Conservation (phyloP, 768 basidiomycete genomes). For the Lentinula detonsa region DNA sequence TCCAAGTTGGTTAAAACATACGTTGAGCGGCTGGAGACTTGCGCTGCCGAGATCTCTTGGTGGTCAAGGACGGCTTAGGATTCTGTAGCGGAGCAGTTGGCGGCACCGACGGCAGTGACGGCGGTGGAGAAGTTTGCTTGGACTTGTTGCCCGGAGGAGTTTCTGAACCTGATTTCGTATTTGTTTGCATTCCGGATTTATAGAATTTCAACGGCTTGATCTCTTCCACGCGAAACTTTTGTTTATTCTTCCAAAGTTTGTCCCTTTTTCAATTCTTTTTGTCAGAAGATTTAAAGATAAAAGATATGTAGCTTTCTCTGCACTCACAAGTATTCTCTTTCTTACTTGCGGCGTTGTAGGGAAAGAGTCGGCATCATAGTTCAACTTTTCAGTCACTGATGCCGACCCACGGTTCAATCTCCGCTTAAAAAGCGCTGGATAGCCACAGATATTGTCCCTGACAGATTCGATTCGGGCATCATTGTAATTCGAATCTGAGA, state of each 20-base stretch:
- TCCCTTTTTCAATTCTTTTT: background rate
- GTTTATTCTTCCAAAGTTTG: background rate
- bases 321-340: background rate
- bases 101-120: conserved; percentile 31
- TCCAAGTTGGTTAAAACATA: conserved; percentile 16
- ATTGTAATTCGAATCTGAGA: background rate
- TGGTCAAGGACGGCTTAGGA: conserved; percentile 36
- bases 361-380: background rate
- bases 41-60: conserved; percentile 52
- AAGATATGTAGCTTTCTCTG: background rate
- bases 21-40: conserved; percentile 30
- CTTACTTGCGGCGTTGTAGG: background rate
- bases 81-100: conserved; percentile 33
- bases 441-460: background rate
- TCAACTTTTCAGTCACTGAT: background rate
- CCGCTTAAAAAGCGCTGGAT: background rate
- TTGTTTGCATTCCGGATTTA: conserved; percentile 13
- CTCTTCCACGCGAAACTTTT: conserved; percentile 5
- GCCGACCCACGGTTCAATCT: background rate
- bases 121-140: conserved; percentile 19
- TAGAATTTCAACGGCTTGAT: conserved; percentile 7
- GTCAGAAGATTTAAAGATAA: background rate
- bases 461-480: too few relatives aligned
- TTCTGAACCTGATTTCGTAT: conserved; percentile 30
- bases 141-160: conserved; percentile 39